A percentile compares a stretch with the other conserved stretches of the same genome.
These are phyloP conservation scores for Coccomyxa sp. DNA, from an alignment of 139 green algal species.

Conservation along the genomic window DNA sequence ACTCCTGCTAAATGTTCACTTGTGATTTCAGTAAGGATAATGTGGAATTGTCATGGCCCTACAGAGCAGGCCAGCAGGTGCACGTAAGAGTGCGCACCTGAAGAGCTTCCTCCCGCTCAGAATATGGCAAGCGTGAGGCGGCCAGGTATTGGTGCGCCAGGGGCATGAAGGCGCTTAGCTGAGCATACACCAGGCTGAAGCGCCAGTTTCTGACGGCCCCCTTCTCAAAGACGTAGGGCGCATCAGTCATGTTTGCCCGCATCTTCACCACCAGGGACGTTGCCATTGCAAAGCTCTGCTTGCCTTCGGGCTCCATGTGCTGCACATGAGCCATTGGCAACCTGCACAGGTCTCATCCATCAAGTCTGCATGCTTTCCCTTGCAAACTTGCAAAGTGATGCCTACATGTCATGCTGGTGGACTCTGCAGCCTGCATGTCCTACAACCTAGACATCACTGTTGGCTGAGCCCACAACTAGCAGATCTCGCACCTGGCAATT, in stretches of 20 bases:
- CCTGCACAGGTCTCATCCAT: no score
- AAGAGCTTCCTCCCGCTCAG: constrained; percentile 42
- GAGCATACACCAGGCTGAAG: constrained; percentile 64
- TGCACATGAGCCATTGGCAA: constrained; percentile 31
- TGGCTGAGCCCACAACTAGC: not conserved
- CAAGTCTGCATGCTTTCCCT: no score
- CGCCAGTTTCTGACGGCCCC: constrained; percentile 34
- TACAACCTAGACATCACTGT: no score
- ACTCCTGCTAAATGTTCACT: no score
- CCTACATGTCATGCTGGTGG: no score
- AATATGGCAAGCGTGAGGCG: constrained; percentile 39
- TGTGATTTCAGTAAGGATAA: no score
- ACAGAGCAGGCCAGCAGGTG: not conserved
- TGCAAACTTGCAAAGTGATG: no score
- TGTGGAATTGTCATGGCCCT: no score
- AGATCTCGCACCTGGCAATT: constrained; percentile 58
- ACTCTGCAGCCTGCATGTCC: no score
- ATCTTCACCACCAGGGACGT: constrained; percentile 49
- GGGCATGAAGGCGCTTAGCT: constrained; percentile 56
- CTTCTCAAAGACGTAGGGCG: constrained; percentile 56
- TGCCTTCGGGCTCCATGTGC: constrained; percentile 26
- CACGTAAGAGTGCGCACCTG: constrained; percentile 23
- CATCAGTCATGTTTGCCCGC: constrained; percentile 66
- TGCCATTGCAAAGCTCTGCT: constrained; percentile 20
- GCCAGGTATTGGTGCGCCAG: constrained; percentile 62